Percentiles rank a stretch among this genome's conserved stretches.
These are phyloP conservation scores for Asterochloris erici DNA, from an alignment of 139 green algal genomes.

Conservation along the genomic window DNA sequence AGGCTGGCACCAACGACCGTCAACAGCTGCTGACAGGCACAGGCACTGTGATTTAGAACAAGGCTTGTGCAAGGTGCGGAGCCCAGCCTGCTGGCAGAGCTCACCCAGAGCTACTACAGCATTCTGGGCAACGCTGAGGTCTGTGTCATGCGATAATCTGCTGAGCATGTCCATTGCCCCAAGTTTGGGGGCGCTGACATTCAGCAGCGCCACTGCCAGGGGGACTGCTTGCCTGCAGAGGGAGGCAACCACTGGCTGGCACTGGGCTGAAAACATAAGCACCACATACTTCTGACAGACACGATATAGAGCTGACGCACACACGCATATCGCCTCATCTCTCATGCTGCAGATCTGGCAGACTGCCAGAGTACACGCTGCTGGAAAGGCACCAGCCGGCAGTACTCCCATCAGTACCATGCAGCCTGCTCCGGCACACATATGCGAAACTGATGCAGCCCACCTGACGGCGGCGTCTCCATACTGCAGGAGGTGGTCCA, in stretches of 20 bases:
- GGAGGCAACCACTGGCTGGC: not conserved
- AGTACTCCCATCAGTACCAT: too few species aligned
- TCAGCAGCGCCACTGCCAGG: conserved; percentile 88
- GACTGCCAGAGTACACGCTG: too few species aligned
- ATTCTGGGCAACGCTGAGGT: conserved; percentile 73
- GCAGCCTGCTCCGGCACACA: not conserved
- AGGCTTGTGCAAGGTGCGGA: too few species aligned
- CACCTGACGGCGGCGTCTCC: conserved; percentile 50
- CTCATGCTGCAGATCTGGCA: not conserved
- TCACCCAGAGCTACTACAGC: conserved; percentile 82
- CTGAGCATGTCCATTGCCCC: conserved; percentile 87
- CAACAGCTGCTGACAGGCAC: too few species aligned
- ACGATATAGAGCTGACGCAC: not conserved
- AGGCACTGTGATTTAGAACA: too few species aligned
- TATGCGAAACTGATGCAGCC: not conserved
- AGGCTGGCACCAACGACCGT: too few species aligned
- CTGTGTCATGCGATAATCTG: conserved; percentile 89
- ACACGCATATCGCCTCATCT: not conserved
- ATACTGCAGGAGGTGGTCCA: conserved; percentile 97
- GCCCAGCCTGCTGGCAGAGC: not conserved
- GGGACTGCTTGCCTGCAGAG: conserved; percentile 73
- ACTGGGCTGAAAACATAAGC: too few species aligned
- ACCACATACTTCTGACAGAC: not conserved
- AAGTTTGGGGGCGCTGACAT: conserved; percentile 81
- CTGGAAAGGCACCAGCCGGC: too few species aligned